These are phyloP conservation scores for Penicillium bialowiezense DNA, from an alignment of 495 filamentous ascomycete species.

Conservation along the genomic window DNA sequence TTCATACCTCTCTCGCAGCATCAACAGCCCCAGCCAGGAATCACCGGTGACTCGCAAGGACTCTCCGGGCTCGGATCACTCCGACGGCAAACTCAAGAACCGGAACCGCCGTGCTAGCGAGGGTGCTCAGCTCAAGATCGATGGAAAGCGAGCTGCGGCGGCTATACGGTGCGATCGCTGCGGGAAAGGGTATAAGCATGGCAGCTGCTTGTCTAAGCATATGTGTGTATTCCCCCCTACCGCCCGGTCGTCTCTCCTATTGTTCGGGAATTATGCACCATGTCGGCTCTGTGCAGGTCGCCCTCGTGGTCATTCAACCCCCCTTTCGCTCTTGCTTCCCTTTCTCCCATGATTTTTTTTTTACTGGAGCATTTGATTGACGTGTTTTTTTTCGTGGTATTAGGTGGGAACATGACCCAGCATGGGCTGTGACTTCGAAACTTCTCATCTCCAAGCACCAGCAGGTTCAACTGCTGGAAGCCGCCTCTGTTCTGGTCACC, in stretches of 20 bases:
- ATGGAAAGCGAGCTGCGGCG: constrained; percentile 70
- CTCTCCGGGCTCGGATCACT: constrained; percentile 44
- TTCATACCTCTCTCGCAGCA: constrained; percentile 44
- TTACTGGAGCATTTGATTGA: constrained; percentile 27
- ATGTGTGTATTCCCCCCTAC: constrained; percentile 77
- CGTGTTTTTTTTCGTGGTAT: constrained; percentile 46
- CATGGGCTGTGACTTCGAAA: constrained; percentile 97
- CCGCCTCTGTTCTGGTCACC: constrained; percentile 86
- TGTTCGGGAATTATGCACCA: constrained; percentile 39
- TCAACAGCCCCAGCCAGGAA: constrained; percentile 54
- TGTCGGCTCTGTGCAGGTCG: constrained; percentile 48
- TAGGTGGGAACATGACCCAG: constrained; percentile 99
- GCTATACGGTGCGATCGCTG: constrained; percentile 97
- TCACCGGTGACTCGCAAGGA: constrained; percentile 49
- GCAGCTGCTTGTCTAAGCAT: constrained; percentile 99
- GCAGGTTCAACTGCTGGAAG: constrained; percentile 96
- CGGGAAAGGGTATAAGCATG: constrained; percentile 99
- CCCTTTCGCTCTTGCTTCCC: constrained; percentile 6
- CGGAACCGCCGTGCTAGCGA: constrained; percentile 82
- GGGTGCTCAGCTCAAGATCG: constrained; percentile 74
- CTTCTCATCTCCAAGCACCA: constrained; percentile 98
- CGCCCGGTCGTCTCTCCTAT: constrained; percentile 37
- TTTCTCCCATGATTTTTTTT: constrained; percentile 13
- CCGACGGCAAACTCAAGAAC: constrained; percentile 57
- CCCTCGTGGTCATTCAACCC: constrained; percentile 41